These are phyloP conservation scores for Aspergillus ochraceoroseus DNA, from an alignment of 2,329 filamentous ascomycete species.

Conservation along the genomic window DNA sequence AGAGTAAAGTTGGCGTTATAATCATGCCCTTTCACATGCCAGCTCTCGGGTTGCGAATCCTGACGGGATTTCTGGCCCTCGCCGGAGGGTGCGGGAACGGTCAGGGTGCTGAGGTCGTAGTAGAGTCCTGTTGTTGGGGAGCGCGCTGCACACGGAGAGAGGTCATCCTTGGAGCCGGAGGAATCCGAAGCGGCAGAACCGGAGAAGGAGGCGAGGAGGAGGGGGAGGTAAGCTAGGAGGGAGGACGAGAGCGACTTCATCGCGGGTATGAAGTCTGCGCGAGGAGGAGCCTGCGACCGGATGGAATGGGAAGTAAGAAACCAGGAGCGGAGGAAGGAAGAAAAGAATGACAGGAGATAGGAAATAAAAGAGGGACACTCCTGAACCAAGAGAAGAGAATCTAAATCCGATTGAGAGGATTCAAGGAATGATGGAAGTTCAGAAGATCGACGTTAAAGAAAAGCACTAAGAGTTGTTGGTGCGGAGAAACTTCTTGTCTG, in stretches of 20 bases:
- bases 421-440: background rate
- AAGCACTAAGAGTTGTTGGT: background rate
- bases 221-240: conserved; percentile 30
- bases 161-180: conserved; percentile 40
- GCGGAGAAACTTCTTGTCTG: background rate
- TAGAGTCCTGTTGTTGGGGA: conserved; percentile 58
- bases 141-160: conserved; percentile 57
- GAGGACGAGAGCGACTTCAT: conserved; percentile 37
- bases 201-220: conserved; percentile 32
- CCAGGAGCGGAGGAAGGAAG: conserved; percentile 3
- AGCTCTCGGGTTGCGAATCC: conserved; percentile 43
- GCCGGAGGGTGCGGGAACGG: conserved; percentile 45
- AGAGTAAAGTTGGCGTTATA: conserved; percentile 50
- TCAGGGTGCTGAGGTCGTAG: conserved; percentile 59
- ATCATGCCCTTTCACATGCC: conserved; percentile 48
- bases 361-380: conserved; percentile 10
- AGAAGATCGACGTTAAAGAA: background rate
- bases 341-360: conserved; percentile 7
- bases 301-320: background rate
- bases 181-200: conserved; percentile 36
- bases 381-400: background rate
- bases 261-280: conserved; percentile 15
- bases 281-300: conserved; percentile 1
- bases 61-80: conserved; percentile 40
- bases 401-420: conserved; percentile 7